Base-by-base conservation (phyloP, 768 basidiomycete species). In the Agrocybe pediades region DNA sequence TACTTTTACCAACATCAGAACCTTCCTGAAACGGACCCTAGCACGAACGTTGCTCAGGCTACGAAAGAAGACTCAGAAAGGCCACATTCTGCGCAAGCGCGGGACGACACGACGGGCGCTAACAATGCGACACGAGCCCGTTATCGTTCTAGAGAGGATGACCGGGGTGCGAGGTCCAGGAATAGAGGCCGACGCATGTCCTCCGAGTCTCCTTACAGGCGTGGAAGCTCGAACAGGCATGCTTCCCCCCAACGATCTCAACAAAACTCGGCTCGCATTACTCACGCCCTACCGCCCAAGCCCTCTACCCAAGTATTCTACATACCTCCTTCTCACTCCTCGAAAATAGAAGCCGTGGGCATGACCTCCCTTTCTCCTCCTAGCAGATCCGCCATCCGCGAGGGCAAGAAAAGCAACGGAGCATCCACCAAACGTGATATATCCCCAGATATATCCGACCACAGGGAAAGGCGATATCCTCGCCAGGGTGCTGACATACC, bases 281-380 rank as follows among this genome's bases (percentile, higher is more conserved):
- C 78, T n/a, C 86, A 88, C 63, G 84, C 85, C 24, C 73, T 88
- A 16, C 86, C 86, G 17, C 82, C 86, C 2, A 88, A 88, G 67
- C 86, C 86, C 42, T 72, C 80, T 26, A 71, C 77, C 41, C 76
- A 61, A 56, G 76, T 81, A 46, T 77, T 80, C 51, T 81, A 78
- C 64, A 66, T 82, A 46, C 74, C 82, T 58, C 77, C 81, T 43
- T 80, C 83, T 65, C 77, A 82, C 57, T 76, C 81, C 48, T 81
- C 79, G 49, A 81, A 83, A 62, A 81, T 83, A 62, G 78, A 81
- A 60, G 84, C 83, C 55, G 83, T 82, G 60, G 74, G 82, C 33
- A 86, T 87, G 84, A 75, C 74, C n/a, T 71, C 75, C 55, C 62
- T 68, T 46, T 67, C 74, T 57, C 62, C 66, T 5, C 47, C 53